These are phyloP conservation scores for Trichoderma lentiforme DNA, from an alignment of 2,329 filamentous ascomycete genomes.

Conservation along the genomic window DNA sequence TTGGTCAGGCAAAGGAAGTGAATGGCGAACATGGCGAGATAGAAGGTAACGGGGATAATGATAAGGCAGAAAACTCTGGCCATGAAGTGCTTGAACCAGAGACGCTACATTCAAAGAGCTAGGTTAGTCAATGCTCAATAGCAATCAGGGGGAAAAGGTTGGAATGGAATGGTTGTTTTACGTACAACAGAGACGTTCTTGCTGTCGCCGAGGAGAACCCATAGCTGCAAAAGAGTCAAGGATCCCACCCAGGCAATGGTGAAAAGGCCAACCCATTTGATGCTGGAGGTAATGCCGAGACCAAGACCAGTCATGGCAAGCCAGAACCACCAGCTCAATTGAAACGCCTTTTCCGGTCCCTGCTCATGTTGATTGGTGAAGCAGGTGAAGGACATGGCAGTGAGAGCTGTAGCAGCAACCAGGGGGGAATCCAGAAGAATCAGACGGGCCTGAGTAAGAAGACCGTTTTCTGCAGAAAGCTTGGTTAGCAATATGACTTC, in stretches of 20 bases:
- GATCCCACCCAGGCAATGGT: constrained; percentile 97
- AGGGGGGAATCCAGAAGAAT: constrained; percentile 96
- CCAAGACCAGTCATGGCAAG: constrained; percentile 80
- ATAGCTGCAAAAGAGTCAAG: constrained; percentile 87
- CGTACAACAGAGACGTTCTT: constrained; percentile 76
- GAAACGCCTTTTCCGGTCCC: constrained; percentile 83
- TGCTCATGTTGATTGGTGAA: constrained; percentile 98
- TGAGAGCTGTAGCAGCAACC: constrained; percentile 89
- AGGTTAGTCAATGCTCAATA: not conserved
- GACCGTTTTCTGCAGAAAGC: constrained; percentile 71
- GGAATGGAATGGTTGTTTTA: not conserved
- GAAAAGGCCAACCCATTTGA: constrained; percentile 99
- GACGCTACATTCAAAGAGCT: constrained; percentile 45
- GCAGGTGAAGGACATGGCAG: constrained; percentile 81
- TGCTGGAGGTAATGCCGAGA: constrained; percentile 85
- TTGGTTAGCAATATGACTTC: constrained; percentile 26
- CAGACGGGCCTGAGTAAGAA: constrained; percentile 89
- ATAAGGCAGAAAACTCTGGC: constrained; percentile 89
- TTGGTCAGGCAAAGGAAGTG: constrained; percentile 93
- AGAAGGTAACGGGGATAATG: constrained; percentile 82
- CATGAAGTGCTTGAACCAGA: constrained; percentile 92
- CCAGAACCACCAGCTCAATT: constrained; percentile 97
- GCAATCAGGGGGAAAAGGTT: not conserved
- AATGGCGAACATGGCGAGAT: constrained; percentile 95
- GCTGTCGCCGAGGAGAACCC: constrained; percentile 87